phyloP scores from a whole-genome alignment of 2,329 filamentous ascomycete species.

The Coleophoma cylindrospora region DNA sequence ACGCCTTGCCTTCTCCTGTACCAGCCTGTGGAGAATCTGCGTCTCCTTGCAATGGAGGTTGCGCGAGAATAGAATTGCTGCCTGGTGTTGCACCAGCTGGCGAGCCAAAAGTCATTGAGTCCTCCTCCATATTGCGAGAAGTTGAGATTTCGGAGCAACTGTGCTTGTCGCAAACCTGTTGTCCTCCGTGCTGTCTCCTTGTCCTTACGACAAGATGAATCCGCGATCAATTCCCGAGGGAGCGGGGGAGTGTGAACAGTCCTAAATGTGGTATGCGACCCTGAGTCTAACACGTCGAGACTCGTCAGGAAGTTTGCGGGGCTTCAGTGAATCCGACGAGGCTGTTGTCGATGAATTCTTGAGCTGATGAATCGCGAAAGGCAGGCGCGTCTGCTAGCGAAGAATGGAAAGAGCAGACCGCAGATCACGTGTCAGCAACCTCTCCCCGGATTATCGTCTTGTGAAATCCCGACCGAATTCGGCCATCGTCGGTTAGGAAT shows the following conservation, averaged over 20 bases:
- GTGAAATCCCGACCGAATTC: neutral
- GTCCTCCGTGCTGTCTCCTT: too few species aligned
- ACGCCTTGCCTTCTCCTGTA: constrained; percentile 38
- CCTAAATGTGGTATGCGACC: too few species aligned
- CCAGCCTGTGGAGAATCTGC: constrained; percentile 15
- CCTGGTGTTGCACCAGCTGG: constrained; percentile 51
- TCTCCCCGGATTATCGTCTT: too few species aligned
- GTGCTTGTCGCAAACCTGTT: constrained; percentile 22
- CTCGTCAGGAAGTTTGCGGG: constrained; percentile 5
- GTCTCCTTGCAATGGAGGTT: constrained; percentile 46
- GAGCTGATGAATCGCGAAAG: neutral
- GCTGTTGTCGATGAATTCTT: neutral
- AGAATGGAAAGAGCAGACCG: neutral
- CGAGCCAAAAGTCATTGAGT: constrained; percentile 51
- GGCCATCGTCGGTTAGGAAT: neutral
- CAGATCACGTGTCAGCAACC: neutral
- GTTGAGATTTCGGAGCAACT: constrained; percentile 6
- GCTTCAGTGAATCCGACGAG: neutral
- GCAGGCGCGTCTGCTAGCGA: neutral
- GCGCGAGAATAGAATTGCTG: constrained; percentile 50
- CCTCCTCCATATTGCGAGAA: constrained; percentile 50
- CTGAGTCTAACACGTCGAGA: too few species aligned
- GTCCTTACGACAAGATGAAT: too few species aligned
- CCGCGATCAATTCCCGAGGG: too few species aligned
- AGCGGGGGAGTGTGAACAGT: too few species aligned